Evolutionary conservation across 2,329 filamentous ascomycete genomes (phyloP).

Genomic region (Zymoseptoria tritici): DNA sequence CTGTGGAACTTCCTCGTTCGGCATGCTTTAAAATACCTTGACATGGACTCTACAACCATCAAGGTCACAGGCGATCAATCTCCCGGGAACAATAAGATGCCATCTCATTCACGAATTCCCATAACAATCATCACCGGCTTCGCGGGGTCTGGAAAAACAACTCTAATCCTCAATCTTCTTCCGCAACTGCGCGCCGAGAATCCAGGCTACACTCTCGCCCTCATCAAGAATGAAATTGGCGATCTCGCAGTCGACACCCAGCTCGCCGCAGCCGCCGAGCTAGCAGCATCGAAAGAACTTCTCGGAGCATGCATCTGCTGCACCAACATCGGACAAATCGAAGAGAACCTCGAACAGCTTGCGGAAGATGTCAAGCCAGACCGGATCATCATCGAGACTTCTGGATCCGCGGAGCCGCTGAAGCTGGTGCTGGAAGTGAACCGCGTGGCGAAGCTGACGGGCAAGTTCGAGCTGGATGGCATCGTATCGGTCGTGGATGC

Average conservation of each 20-base stretch:
- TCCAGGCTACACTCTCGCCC: constrained; percentile 79
- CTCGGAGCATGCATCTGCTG: constrained; percentile 98
- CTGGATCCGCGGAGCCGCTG: constrained; percentile 71
- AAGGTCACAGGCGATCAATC: background rate
- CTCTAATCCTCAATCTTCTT: constrained; percentile 85
- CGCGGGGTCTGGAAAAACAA: constrained; percentile 92
- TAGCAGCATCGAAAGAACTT: constrained; percentile 84
- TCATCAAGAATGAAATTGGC: constrained; percentile 97
- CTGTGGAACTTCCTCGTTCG: background rate
- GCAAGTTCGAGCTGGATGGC: constrained; percentile 69
- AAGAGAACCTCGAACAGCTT: constrained; percentile 70
- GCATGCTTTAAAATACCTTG: background rate
- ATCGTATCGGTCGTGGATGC: constrained; percentile 87
- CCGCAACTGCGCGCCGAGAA: constrained; percentile 85
- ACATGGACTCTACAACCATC: background rate
- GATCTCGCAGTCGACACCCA: constrained; percentile 90
- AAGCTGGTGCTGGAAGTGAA: constrained; percentile 89
- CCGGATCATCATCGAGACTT: constrained; percentile 90
- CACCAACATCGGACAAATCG: constrained; percentile 89
- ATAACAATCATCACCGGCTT: constrained; percentile 96
- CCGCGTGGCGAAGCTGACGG: constrained; percentile 62
- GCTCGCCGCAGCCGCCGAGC: constrained; percentile 71
- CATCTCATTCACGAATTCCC: constrained; percentile 48
- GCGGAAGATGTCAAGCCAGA: constrained; percentile 57
- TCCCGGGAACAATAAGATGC: background rate